Percentiles rank a stretch among this genome's conserved stretches.
These are phyloP conservation scores for Phytophthora tubulina DNA, from an alignment of 352 stramenopile genomes.

Conservation along the genomic window DNA sequence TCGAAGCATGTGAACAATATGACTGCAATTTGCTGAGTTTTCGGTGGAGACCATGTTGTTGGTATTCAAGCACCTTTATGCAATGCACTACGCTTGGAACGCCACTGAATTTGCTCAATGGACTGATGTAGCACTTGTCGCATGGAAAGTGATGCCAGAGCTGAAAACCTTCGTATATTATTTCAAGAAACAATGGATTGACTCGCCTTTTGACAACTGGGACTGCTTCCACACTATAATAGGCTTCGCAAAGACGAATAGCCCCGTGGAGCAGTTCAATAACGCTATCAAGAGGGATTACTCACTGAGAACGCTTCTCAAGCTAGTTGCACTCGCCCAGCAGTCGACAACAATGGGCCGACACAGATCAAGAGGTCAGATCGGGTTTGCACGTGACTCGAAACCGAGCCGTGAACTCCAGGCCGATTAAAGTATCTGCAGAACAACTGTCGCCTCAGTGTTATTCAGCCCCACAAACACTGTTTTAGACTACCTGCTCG, in stretches of 20 bases:
- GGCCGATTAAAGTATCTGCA: constrained; percentile 6
- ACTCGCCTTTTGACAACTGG: constrained; percentile 1
- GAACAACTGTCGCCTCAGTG: background rate
- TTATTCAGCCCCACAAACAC: constrained; percentile 18
- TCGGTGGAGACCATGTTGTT: background rate
- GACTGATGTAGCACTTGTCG: no score
- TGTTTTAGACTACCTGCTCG: constrained; percentile 3
- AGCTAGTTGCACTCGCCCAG: background rate
- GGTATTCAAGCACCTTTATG: background rate
- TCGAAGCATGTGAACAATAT: constrained; percentile 16
- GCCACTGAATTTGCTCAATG: background rate
- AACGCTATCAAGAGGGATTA: constrained; percentile 37
- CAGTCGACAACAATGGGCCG: constrained; percentile 7
- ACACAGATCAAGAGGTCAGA: constrained; percentile 10
- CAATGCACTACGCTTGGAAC: background rate
- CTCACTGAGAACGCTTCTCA: constrained; percentile 1
- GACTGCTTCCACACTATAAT: constrained; percentile 1
- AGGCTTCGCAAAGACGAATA: constrained; percentile 8
- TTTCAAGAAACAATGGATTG: constrained; percentile 14
- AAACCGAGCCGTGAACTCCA: constrained; percentile 19
- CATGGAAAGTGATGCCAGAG: background rate
- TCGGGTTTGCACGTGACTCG: background rate
- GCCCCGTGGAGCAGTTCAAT: constrained; percentile 9
- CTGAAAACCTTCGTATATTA: background rate
- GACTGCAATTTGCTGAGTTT: constrained; percentile 3